A percentile compares a stretch with the other conserved stretches of the same genome.
Evolutionary conservation across 2,329 filamentous ascomycete species (phyloP).

Genomic region (Penicillium palitans): DNA sequence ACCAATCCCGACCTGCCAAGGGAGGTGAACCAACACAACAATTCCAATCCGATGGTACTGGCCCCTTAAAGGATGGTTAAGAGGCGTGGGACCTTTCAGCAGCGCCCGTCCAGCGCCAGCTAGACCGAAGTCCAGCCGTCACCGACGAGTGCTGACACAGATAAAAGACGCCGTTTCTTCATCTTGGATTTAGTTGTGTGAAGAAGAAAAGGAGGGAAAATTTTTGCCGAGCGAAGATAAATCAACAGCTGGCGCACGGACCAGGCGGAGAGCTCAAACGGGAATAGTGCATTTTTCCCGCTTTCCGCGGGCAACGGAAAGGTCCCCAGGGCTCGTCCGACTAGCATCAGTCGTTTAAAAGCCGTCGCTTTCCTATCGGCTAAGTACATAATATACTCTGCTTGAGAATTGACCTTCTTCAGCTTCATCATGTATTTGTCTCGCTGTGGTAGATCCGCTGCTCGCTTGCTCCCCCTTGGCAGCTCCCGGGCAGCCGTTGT

Average conservation of each 20-base stretch:
- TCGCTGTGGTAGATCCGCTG: conserved; percentile 38
- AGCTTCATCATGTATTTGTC: conserved; percentile 36
- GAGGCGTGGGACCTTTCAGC: conserved; percentile 40
- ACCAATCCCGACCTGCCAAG: background rate
- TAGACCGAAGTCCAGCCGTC: conserved; percentile 22
- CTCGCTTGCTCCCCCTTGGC: conserved; percentile 34
- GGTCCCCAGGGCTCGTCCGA: conserved; percentile 18
- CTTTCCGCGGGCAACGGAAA: conserved; percentile 43
- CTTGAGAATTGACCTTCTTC: conserved; percentile 9
- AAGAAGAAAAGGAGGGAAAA: conserved; percentile 30
- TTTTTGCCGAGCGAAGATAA: conserved; percentile 21
- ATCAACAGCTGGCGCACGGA: conserved; percentile 16
- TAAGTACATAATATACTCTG: conserved; percentile 16
- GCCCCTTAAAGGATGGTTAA: conserved; percentile 39
- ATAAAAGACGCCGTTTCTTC: conserved; percentile 37
- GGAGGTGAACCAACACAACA: conserved; percentile 23
- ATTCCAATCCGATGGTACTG: conserved; percentile 39
- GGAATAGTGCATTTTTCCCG: conserved; percentile 28
- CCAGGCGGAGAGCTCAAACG: conserved; percentile 22
- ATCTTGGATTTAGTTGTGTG: conserved; percentile 47
- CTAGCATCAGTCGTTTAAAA: conserved; percentile 20
- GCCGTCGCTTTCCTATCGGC: conserved; percentile 24
- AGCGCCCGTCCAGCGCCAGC: conserved; percentile 38
- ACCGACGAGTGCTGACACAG: conserved; percentile 41
- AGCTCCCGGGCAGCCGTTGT: conserved; percentile 25